Percentiles rank a stretch among this genome's conserved stretches.
Conservation (phyloP, 176 grass and related monocot genomes). For the Pharus latifolius region DNA sequence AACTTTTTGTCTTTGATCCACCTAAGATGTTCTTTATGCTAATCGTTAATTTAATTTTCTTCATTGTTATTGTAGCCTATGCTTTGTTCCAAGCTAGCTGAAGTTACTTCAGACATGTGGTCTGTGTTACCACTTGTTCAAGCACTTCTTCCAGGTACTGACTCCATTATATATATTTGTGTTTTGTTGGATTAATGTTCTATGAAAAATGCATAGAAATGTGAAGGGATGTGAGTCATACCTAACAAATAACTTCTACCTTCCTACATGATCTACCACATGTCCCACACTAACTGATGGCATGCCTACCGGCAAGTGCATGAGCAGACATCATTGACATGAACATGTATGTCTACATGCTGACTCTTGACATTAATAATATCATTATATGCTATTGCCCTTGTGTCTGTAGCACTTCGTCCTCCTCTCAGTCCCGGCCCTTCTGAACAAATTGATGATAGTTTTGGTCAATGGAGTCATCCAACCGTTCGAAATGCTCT, state of each 20-base stretch:
- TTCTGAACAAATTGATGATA: conserved; percentile 70
- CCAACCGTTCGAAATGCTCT: conserved; percentile 68
- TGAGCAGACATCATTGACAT: neutral
- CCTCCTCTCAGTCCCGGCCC: conserved; percentile 48
- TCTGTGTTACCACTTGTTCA: conserved; percentile 86
- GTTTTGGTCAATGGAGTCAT: conserved; percentile 78
- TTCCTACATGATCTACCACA: neutral
- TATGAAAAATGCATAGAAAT: conserved; percentile 1
- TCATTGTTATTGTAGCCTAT: conserved; percentile 58
- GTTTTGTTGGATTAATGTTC: conserved; percentile 1
- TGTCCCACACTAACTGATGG: conserved; percentile 5
- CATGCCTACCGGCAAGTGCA: neutral
- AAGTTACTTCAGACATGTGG: conserved; percentile 67
- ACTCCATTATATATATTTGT: neutral
- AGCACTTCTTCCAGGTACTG: conserved; percentile 87
- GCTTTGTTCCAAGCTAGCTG: conserved; percentile 66
- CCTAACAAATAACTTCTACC: neutral
- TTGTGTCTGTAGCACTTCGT: conserved; percentile 61
- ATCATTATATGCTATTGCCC: conserved; percentile 17
- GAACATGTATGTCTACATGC: neutral
- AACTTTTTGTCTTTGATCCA: conserved; percentile 7
- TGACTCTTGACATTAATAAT: conserved; percentile 5
- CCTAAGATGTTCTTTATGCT: neutral
- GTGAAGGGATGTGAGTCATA: neutral
- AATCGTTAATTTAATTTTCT: conserved; percentile 12